These are phyloP conservation scores for Ophiostoma himal-ulmi DNA, from an alignment of 2,329 filamentous ascomycete genomes.

Conservation along the genomic window DNA sequence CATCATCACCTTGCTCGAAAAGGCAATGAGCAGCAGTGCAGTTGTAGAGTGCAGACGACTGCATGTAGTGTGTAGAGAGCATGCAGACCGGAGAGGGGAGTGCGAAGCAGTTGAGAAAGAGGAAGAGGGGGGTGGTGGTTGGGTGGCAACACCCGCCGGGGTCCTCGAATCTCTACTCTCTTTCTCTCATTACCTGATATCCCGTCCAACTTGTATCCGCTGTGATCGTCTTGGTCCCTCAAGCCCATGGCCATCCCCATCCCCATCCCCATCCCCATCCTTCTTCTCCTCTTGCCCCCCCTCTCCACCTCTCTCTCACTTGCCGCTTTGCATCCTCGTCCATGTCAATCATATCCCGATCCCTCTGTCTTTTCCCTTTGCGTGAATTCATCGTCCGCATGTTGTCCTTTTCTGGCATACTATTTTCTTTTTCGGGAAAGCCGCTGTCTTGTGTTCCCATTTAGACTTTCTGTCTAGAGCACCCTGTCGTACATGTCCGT, in stretches of 20 bases:
- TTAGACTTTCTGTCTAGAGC: neutral
- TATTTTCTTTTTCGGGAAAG: neutral
- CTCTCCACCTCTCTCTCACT: too few species aligned
- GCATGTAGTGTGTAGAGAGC: neutral
- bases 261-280: neutral
- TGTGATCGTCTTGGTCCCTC: neutral
- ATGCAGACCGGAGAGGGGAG: neutral
- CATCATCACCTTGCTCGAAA: constrained; percentile 9
- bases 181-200: neutral
- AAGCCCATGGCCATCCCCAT: neutral
- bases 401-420: neutral
- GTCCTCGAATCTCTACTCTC: neutral
- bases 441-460: neutral
- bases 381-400: neutral
- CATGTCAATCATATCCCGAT: neutral
- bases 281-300: neutral
- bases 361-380: neutral
- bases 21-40: constrained; percentile 4
- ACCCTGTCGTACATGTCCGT: neutral
- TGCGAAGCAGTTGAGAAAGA: neutral
- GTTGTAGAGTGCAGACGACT: neutral
- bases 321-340: too few species aligned
- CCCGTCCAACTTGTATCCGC: neutral
- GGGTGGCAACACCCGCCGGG: neutral
- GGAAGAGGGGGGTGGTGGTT: neutral